Percentiles rank a stretch among this genome's conserved stretches.
Evolutionary conservation across 805 yeast species (phyloP).

Genomic region (Scheffersomyces spartinae): DNA sequence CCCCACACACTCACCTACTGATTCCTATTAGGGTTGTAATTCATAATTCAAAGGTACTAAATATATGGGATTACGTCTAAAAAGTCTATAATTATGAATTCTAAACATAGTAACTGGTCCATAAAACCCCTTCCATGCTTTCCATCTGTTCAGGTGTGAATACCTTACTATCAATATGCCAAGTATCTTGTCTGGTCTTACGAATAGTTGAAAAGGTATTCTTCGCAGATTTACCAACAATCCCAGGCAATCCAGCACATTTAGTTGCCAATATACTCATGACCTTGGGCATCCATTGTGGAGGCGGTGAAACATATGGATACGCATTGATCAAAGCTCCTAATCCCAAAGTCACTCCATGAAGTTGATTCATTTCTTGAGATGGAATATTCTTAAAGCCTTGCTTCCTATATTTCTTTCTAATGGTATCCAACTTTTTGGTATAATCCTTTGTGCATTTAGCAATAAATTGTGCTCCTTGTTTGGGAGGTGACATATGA

Average conservation of each 20-base stretch:
- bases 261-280: constrained; percentile 59
- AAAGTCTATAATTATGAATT: no score
- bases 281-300: constrained; percentile 74
- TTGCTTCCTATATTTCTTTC: constrained; percentile 26
- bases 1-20: no score
- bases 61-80: no score
- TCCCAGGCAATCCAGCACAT: constrained; percentile 63
- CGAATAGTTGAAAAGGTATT: constrained; percentile 73
- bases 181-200: constrained; percentile 86
- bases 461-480: constrained; percentile 29
- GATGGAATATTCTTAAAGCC: constrained; percentile 23
- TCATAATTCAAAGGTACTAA: no score
- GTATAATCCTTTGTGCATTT: constrained; percentile 21
- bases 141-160: constrained; percentile 74
- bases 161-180: constrained; percentile 78
- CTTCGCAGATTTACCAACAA: constrained; percentile 77
- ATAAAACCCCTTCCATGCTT: constrained; percentile 86
- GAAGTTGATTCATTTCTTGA: constrained; percentile 40
- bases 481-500: constrained; percentile 45
- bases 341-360: constrained; percentile 80
- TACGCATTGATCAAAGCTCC: constrained; percentile 85
- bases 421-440: constrained; percentile 27
- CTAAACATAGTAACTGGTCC: constrained; percentile 84
- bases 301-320: constrained; percentile 87
- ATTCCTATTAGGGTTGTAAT: no score